phyloP scores from a whole-genome alignment of 371 early-diverging fungal genomes.

The Apophysomyces elegans region DNA sequence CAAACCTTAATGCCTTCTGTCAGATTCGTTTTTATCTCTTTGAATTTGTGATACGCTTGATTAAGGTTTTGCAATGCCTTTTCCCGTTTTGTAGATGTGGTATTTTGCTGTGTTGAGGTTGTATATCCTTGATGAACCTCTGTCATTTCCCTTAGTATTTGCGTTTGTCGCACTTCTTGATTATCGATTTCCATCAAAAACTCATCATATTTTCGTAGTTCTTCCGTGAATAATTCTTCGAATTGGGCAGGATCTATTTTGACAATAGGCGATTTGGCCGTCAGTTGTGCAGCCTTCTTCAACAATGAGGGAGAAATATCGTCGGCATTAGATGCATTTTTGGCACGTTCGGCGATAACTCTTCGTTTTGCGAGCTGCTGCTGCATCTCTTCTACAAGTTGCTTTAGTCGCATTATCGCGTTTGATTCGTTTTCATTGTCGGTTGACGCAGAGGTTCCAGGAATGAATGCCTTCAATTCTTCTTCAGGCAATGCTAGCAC shows the following conservation, averaged over 20 bases:
- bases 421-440: constrained; percentile 13
- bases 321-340: constrained; percentile 62
- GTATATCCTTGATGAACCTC: constrained; percentile 70
- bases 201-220: constrained; percentile 70
- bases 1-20: constrained; percentile 68
- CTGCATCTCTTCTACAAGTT: constrained; percentile 38
- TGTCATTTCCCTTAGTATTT: constrained; percentile 61
- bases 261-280: constrained; percentile 62
- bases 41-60: constrained; percentile 66
- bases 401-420: constrained; percentile 23
- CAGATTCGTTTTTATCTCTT: constrained; percentile 67
- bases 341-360: constrained; percentile 34
- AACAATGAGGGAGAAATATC: constrained; percentile 66
- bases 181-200: constrained; percentile 64
- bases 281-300: constrained; percentile 52
- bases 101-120: constrained; percentile 50
- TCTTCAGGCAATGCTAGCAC: constrained; percentile 35
- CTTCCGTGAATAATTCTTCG: constrained; percentile 73
- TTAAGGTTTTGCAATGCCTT: constrained; percentile 73
- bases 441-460: constrained; percentile 8
- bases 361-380: constrained; percentile 31
- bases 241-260: constrained; percentile 85
- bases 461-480: constrained; percentile 46
- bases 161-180: constrained; percentile 61
- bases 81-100: constrained; percentile 63